phyloP scores from a whole-genome alignment of 2,329 filamentous ascomycete genomes.

The Exutisphaerella laricina region DNA sequence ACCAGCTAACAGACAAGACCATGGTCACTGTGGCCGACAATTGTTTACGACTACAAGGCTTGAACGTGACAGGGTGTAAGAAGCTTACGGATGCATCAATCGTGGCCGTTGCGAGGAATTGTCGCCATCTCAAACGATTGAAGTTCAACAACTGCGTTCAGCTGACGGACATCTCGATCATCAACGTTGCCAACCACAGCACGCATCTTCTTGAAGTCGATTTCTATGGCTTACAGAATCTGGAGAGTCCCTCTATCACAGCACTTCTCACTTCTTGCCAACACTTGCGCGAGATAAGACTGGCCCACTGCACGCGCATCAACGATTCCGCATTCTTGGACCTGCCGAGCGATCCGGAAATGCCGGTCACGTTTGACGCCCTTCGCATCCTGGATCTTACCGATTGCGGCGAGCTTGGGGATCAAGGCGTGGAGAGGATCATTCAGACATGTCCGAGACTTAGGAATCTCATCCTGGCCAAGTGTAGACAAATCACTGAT shows the following conservation, averaged over 20 bases:
- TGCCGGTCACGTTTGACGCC: constrained; percentile 60
- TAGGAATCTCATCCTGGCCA: constrained; percentile 87
- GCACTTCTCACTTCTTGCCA: constrained; percentile 71
- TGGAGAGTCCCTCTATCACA: constrained; percentile 79
- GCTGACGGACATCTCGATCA: constrained; percentile 72
- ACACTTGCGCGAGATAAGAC: constrained; percentile 81
- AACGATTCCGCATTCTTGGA: constrained; percentile 83
- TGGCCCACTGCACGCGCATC: constrained; percentile 79
- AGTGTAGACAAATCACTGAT: constrained; percentile 91
- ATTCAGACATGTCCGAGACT: constrained; percentile 79
- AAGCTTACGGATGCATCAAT: constrained; percentile 83
- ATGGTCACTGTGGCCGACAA: constrained; percentile 72
- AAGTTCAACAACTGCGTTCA: constrained; percentile 93
- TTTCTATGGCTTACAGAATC: constrained; percentile 73
- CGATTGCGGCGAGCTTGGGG: constrained; percentile 75
- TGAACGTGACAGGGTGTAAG: constrained; percentile 85
- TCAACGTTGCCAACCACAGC: constrained; percentile 81
- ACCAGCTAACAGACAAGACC: constrained; percentile 73
- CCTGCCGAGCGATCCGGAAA: constrained; percentile 58
- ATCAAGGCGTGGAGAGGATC: constrained; percentile 82
- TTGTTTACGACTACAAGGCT: constrained; percentile 78
- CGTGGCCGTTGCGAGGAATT: constrained; percentile 71
- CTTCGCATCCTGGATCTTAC: constrained; percentile 91
- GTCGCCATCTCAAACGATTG: constrained; percentile 82
- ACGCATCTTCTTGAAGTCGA: constrained; percentile 95